Percentiles rank a stretch among this genome's conserved stretches.
Conservation (phyloP, 108 stramenopile genomes). For the Cyclostephanos invisitatus region DNA sequence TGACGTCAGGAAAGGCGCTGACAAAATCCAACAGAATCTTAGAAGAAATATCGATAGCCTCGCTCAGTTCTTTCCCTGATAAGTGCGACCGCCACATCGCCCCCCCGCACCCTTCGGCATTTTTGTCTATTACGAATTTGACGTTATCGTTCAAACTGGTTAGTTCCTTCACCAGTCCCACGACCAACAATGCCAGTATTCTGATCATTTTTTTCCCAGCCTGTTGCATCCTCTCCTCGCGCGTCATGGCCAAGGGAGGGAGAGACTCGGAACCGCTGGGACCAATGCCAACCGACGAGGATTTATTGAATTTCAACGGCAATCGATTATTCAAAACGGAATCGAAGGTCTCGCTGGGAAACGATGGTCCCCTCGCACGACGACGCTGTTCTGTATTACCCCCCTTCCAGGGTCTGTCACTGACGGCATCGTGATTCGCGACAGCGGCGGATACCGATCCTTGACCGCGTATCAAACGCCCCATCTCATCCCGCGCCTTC, state of each 20-base stretch:
- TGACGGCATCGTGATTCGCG: background rate
- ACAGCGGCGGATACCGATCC: constrained; percentile 10
- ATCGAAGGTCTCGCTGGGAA: constrained; percentile 31
- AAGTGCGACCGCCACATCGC: constrained; percentile 27
- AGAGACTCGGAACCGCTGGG: background rate
- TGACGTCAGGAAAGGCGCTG: constrained; percentile 51
- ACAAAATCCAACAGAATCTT: constrained; percentile 79
- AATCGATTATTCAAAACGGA: constrained; percentile 38
- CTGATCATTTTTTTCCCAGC: constrained; percentile 77
- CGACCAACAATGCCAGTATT: constrained; percentile 71
- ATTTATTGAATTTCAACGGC: constrained; percentile 16
- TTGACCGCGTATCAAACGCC: constrained; percentile 74
- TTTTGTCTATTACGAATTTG: constrained; percentile 20
- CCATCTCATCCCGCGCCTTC: constrained; percentile 84
- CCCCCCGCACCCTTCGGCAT: background rate
- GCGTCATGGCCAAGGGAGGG: constrained; percentile 14
- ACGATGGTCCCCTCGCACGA: background rate
- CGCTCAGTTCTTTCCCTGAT: constrained; percentile 63
- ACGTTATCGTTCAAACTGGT: constrained; percentile 19
- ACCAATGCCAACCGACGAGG: background rate
- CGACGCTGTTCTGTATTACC: background rate
- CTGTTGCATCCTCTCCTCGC: constrained; percentile 60
- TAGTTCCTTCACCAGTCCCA: constrained; percentile 75
- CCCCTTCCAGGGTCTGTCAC: constrained; percentile 38
- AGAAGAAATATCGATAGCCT: constrained; percentile 79